These are phyloP conservation scores for Fusarium foetens DNA, from an alignment of 2,329 filamentous ascomycete species.

Conservation along the genomic window DNA sequence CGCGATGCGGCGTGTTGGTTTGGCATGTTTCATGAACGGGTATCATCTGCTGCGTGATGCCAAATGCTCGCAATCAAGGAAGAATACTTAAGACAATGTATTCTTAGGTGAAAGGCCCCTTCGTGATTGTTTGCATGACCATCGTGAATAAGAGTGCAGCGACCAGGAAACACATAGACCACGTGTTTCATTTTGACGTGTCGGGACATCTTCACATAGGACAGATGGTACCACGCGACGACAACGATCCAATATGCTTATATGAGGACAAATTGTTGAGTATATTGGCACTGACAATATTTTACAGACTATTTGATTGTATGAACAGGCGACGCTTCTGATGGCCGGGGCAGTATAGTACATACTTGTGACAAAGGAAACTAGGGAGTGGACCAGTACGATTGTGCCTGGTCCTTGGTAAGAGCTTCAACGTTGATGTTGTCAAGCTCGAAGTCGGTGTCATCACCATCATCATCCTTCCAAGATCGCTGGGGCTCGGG, in stretches of 20 bases:
- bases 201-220: too few relatives aligned
- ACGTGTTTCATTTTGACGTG: neutral
- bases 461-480: conserved; percentile 18
- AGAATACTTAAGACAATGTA: accelerated
- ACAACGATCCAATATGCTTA: accelerated
- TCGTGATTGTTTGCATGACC: accelerated
- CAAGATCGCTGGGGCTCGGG: conserved; percentile 1
- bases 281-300: neutral
- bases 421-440: conserved; percentile 24
- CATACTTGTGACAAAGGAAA: neutral
- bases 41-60: neutral
- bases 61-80: accelerated
- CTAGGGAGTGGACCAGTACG: conserved; percentile 24
- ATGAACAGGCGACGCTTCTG: neutral
- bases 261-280: too few relatives aligned
- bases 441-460: conserved; percentile 16
- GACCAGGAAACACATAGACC: accelerated
- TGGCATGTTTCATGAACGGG: accelerated
- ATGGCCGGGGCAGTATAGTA: neutral
- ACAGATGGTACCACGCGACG: too few relatives aligned
- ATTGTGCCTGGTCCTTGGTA: conserved; percentile 23
- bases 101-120: accelerated
- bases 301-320: neutral
- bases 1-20: neutral
- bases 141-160: accelerated